phyloP scores from a whole-genome alignment of 1,139 yeast species.

The Suhomyces kunorum region DNA sequence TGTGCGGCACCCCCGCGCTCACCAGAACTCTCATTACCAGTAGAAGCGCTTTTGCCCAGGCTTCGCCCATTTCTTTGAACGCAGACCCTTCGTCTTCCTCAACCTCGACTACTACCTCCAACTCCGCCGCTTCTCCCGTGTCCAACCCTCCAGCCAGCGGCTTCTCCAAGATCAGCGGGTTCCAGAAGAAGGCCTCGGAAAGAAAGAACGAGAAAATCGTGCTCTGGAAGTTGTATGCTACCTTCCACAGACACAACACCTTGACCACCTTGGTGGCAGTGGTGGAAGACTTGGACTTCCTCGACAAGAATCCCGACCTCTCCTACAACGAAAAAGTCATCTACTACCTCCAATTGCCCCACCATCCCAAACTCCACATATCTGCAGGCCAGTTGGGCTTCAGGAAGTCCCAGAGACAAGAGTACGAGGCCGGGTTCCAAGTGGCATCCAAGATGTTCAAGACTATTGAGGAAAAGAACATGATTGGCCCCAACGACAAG shows the following conservation, averaged over 20 bases:
- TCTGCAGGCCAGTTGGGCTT: conserved; percentile 77
- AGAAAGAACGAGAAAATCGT: conserved; percentile 36
- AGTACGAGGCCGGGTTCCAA: conserved; percentile 94
- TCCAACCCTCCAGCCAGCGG: conserved; percentile 3
- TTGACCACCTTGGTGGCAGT: conserved; percentile 74
- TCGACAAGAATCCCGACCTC: conserved; percentile 55
- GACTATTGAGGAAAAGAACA: conserved; percentile 60
- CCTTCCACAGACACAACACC: conserved; percentile 81
- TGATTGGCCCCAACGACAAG: conserved; percentile 52
- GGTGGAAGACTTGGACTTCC: conserved; percentile 62
- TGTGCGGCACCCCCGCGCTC: not conserved
- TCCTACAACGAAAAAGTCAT: conserved; percentile 75
- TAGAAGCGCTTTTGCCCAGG: conserved; percentile 9
- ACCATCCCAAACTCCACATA: conserved; percentile 65
- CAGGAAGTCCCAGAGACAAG: conserved; percentile 79
- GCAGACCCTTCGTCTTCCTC: conserved; percentile 5
- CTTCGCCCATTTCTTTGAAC: conserved; percentile 13
- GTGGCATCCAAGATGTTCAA: conserved; percentile 74
- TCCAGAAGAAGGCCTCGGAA: conserved; percentile 11
- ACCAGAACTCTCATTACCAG: conserved; percentile 9
- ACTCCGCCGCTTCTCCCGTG: conserved; percentile 1
- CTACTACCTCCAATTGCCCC: conserved; percentile 78
- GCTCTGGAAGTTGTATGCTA: conserved; percentile 73
- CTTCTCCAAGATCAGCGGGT: conserved; percentile 12
- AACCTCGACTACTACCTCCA: conserved; percentile 7